Conservation (phyloP, 2,329 filamentous ascomycete genomes). For the Neospermospora avenae region DNA sequence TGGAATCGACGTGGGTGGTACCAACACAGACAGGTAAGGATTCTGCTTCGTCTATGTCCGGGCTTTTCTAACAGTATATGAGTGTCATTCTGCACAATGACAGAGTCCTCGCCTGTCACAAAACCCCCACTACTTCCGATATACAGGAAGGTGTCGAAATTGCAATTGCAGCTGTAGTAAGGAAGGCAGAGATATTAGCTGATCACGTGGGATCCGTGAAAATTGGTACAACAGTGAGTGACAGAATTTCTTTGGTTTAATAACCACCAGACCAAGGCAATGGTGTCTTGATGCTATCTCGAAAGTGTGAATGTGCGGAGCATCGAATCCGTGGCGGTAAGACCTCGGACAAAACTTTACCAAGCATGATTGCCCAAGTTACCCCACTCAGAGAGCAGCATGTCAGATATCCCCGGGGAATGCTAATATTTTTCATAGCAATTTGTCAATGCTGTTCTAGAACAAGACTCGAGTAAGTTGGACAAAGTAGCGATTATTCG, state of each 20-base stretch:
- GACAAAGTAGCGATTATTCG: slow-evolving; percentile 51
- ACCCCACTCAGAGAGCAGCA: background rate
- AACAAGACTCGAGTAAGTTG: slow-evolving; percentile 46
- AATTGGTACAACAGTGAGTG: slow-evolving; percentile 40
- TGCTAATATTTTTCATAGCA: slow-evolving; percentile 33
- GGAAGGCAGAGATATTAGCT: slow-evolving; percentile 38
- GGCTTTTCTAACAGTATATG: background rate
- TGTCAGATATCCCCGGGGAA: background rate
- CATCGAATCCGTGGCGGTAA: background rate
- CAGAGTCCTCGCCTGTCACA: slow-evolving; percentile 41
- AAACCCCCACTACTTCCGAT: slow-evolving; percentile 48
- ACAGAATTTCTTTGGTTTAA: background rate
- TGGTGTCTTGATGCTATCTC: background rate
- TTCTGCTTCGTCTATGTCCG: background rate
- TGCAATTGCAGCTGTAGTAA: slow-evolving; percentile 44
- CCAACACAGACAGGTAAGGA: slow-evolving; percentile 45
- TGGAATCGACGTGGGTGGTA: slow-evolving; percentile 55
- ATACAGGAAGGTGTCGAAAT: slow-evolving; percentile 47
- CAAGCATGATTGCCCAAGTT: background rate
- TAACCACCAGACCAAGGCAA: background rate
- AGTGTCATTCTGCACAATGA: slow-evolving; percentile 29
- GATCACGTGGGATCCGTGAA: slow-evolving; percentile 44
- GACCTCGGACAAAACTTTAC: slow-evolving; percentile 4
- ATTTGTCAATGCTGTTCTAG: slow-evolving; percentile 50
- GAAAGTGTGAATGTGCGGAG: background rate